Base-by-base conservation (phyloP, 2,329 filamentous ascomycete genomes). In the Chaetomiaceae sp. region DNA sequence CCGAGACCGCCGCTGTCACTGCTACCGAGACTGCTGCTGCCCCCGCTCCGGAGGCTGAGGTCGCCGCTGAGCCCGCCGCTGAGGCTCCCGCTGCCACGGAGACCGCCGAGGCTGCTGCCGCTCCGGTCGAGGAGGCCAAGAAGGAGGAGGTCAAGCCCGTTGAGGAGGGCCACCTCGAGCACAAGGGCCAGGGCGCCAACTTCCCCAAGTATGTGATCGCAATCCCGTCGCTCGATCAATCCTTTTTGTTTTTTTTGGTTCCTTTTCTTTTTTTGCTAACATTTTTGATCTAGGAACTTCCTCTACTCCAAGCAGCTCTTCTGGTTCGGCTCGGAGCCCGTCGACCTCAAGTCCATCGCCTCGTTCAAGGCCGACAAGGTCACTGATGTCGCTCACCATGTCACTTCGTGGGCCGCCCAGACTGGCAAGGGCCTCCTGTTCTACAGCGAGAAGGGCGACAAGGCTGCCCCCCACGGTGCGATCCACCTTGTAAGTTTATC, bases 371-470 rank as follows among this genome's bases (percentile, higher is more conserved):
- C 83, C 64, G 90, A 96, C 81, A 96, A 96, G 85, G 78, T 85
- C 50, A 78, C 84, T 48, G 77, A 79, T 55, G 70, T 85, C 59
- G 85, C 87, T 55, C 86, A 95, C 74, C 79, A 87, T 60, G 86
- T 86, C 62, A 86, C 83, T 61, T 87, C 93, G 31, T 96, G 93
- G 89, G 89, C 92, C 57, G 84, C 83, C 61, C 83, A 95, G 78
- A 96, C 92, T 53, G 92, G 92, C 70, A 95, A 95, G 78, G 93
- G 93, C 66, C 86, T 97, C 17, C 77, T 97, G 37, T 96, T 95
- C 79, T 87, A 89, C 72, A 85, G 86, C 72, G 90, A 92, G 82
- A 85, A 88, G 71, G 76, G 79, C 65, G 87, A 95, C 73, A 96
- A 95, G 82, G 76, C 81, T 59, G 79, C 80, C 54, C 91, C 92